Evolutionary conservation across 2,329 filamentous ascomycete genomes (phyloP), one percentile per base, ranked within the genome.

Genomic region (Scytalidium sp.): DNA sequence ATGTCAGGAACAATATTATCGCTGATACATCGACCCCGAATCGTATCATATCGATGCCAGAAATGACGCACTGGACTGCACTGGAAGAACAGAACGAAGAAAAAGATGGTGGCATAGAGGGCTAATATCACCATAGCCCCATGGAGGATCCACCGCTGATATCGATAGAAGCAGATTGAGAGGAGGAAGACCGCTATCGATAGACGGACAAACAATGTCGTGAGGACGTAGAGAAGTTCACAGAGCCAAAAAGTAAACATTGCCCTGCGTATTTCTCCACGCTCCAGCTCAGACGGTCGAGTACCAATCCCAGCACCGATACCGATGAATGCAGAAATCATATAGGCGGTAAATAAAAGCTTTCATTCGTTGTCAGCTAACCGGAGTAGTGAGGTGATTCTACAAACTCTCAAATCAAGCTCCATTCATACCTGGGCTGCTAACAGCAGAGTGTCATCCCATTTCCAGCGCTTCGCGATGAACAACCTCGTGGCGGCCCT

Each of bases 151-250:
- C 65, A 66, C 32, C 70, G 64, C 49, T 81, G 76, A n/a, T 66
- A 51, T 36, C 59, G 65, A 39, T 70, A 65, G 27, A 75, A 63
- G 1, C 76, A 75, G 19, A 82, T 68, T 45, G 78, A 73, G 13
- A 80, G 70, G 41, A 81, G 70, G 51, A 80, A 78, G n/a, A 78
- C 64, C 4, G 70, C 75, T 46, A 81, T 75, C 1, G 77, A 74
- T 32, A 79, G 40, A 8, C 60, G 56, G 15, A 59, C 43, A 11
- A 74, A 59, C 36, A 71, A 68, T 19, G 70, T 76, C 4, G 71
- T 68, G 48, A 76, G 61, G 7, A 75, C 71, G 59, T 81, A 82
- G 53, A 74, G 72, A n/a, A 76, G 64, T 56, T 81, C 78, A 55
- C 75, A 77, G n/a, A 81, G 69, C 66, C 75, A 81, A 76, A 76